Evolutionary conservation across 2,329 filamentous ascomycete genomes (phyloP).

Genomic region (Clarireedia paspali): DNA sequence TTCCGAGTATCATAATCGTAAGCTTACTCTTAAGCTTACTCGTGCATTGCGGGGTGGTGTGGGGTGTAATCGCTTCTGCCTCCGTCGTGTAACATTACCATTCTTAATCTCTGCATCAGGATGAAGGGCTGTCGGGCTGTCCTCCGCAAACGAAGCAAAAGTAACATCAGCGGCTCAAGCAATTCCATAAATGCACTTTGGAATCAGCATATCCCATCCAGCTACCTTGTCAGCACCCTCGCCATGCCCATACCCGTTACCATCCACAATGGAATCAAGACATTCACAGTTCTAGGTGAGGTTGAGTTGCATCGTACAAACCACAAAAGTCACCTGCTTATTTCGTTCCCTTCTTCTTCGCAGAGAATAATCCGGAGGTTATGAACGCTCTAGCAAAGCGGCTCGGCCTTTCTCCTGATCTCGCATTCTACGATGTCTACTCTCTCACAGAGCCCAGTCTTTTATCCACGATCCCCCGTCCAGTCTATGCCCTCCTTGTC

Average conservation of each 20-base stretch:
- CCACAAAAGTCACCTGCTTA: background rate
- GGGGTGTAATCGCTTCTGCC: no score
- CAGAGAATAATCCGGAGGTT: conserved; percentile 65
- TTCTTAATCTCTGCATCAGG: background rate
- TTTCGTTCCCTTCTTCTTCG: conserved; percentile 21
- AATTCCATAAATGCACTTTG: background rate
- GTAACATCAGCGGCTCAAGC: background rate
- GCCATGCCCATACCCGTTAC: conserved; percentile 14
- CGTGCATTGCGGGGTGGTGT: no score
- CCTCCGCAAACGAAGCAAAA: background rate
- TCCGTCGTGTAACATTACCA: no score
- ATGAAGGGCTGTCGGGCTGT: background rate
- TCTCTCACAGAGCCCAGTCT: conserved; percentile 80
- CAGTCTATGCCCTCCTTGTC: conserved; percentile 79
- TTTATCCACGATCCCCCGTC: conserved; percentile 79
- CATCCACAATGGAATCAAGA: conserved; percentile 16
- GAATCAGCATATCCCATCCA: background rate
- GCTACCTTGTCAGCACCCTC: background rate
- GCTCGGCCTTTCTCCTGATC: conserved; percentile 70
- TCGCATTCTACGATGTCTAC: conserved; percentile 86
- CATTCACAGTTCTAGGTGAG: conserved; percentile 18
- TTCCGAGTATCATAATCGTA: background rate
- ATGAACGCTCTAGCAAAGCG: conserved; percentile 77
- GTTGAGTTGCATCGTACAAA: background rate
- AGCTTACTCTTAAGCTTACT: no score